Percentiles rank a stretch among this genome's conserved stretches.
Conservation (phyloP, 305 asterid genomes). For the Rubia balearica region DNA sequence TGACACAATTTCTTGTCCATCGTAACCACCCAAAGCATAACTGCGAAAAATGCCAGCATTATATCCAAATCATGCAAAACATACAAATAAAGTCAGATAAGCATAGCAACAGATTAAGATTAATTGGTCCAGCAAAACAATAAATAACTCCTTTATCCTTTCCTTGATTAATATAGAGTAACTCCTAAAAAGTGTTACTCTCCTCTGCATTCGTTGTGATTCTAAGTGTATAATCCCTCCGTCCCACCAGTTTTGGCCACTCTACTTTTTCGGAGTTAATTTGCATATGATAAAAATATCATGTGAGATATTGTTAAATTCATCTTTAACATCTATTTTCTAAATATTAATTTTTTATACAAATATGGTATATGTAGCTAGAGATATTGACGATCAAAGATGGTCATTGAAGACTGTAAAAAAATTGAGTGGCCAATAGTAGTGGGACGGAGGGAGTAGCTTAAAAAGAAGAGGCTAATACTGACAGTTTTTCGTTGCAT, state of each 20-base stretch:
- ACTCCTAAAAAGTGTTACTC: background rate
- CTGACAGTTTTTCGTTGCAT: constrained; percentile 57
- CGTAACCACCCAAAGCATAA: constrained; percentile 64
- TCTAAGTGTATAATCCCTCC: background rate
- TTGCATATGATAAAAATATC: no score
- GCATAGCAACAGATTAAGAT: background rate
- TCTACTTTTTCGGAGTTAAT: no score
- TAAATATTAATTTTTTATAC: no score
- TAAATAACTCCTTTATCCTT: background rate
- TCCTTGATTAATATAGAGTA: background rate
- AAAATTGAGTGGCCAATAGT: no score
- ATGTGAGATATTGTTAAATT: no score
- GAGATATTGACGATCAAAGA: no score
- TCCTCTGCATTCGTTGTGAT: background rate
- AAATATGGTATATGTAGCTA: no score
- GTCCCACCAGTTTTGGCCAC: no score
- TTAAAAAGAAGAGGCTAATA: background rate
- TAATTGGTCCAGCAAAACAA: background rate
- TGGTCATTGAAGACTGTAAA: no score
- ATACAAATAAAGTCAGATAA: background rate
- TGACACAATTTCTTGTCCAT: constrained; percentile 44
- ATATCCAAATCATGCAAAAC: background rate
- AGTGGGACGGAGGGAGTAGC: background rate
- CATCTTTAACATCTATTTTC: no score
- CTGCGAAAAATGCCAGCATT: constrained; percentile 25